Percentiles rank a stretch among this genome's conserved stretches.
These are phyloP conservation scores for Trichoderma gracile DNA, from an alignment of 2,329 filamentous ascomycete species.

Conservation along the genomic window DNA sequence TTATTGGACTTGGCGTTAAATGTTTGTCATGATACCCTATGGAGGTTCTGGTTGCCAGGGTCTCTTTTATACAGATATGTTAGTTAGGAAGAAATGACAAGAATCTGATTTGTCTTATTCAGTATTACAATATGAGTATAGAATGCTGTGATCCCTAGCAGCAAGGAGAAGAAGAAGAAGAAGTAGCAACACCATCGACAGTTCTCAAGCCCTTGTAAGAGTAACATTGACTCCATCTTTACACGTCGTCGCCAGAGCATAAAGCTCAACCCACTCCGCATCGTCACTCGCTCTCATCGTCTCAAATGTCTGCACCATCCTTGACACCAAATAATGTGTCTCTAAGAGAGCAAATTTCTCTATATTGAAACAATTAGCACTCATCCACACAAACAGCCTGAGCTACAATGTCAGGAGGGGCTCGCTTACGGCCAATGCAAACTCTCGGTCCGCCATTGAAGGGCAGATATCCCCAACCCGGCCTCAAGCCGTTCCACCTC, in stretches of 20 bases:
- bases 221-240: constrained; percentile 36
- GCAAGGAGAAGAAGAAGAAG: background rate
- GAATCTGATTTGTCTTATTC: too few relatives aligned
- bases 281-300: constrained; percentile 35
- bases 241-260: constrained; percentile 40
- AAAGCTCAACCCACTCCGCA: constrained; percentile 39
- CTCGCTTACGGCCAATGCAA: constrained; percentile 46
- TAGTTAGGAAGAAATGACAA: too few relatives aligned
- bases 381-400: too few relatives aligned
- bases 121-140: background rate
- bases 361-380: constrained; percentile 27
- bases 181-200: background rate
- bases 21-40: too few relatives aligned
- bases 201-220: background rate
- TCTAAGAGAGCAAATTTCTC: constrained; percentile 42
- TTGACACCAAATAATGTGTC: constrained; percentile 39
- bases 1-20: too few relatives aligned
- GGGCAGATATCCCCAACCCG: constrained; percentile 47
- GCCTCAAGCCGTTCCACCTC: constrained; percentile 42
- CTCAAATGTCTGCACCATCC: constrained; percentile 39
- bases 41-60: too few relatives aligned
- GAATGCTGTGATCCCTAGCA: too few relatives aligned
- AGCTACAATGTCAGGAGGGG: too few relatives aligned
- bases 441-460: constrained; percentile 50
- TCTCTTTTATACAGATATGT: too few relatives aligned